Base-by-base conservation (phyloP, 495 filamentous ascomycete species). In the Darksidea phi region DNA sequence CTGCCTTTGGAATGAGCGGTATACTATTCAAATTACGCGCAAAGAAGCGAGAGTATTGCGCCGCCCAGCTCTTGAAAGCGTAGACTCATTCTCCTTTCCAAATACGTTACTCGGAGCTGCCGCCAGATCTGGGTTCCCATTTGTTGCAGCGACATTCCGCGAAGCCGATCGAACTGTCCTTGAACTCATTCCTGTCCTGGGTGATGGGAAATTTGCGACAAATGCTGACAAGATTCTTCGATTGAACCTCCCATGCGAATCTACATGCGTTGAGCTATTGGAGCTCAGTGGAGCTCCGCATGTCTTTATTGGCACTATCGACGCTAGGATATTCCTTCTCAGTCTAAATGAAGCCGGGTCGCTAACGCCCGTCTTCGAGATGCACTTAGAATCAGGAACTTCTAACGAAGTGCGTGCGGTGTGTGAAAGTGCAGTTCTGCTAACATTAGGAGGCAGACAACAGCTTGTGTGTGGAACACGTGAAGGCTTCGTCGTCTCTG, bases 401-500 rank as follows among this genome's bases (percentile, higher is more conserved):
- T 1, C 13, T 23, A 24, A 25, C 24, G 25, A 43, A 23, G 13
- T 48, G 20, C 38, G 46, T 12, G 53, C 23, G 23, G 51, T 66
- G n/a, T 69, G 67, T 28, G 67, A 69, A n/a, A 69, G 42, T 48
- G 58, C 63, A 25, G 57, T 55, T 13, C 18, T 65, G 24, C 23
- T 68, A 1, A 21, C 28, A 11, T 37, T 5, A 12, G n/a, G 10
- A 18, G 10, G 12, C 59, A 50, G 20, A 18, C 17, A 5, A 42
- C 11, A 28, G n/a, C n/a, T 70, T 34, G 48, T 69, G 3, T 70
- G 70, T 46, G 72, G 72, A 1, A 61, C 68, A 20, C 70, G 72
- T 24, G 63, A 74, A 34, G 72, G 72, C 11, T 60, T 47, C 11
- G n/a, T 72, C 10, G 28, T 32, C 28, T 32, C 28, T 32, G 10